Evolutionary conservation across 1,284 basidiomycete species (phyloP), one percentile per base, ranked within the genome.

Genomic region (Dichomitus squalens): DNA sequence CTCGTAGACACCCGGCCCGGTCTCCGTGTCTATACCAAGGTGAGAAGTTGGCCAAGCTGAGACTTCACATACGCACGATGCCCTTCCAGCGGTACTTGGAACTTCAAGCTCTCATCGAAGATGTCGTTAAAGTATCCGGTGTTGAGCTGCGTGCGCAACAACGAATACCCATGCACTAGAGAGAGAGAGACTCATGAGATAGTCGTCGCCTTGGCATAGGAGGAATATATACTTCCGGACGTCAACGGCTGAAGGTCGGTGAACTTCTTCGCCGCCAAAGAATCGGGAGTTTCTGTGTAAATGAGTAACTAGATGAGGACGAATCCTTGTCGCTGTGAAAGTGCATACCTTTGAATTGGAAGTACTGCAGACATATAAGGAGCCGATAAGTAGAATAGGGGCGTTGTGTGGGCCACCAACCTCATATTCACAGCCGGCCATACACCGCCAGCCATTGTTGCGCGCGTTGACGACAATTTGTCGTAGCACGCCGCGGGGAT

Each of bases 1-100:
- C 72, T 99, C 96, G 59, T 91, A 89, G 1, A 99, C 96, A 36
- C 90, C 90, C 4, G 94, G 93, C 1, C 95, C 96, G 0, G 96
- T 98, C 75, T 98, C 96, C 31, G 96, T 98, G 70, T 98, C 94
- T 95, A 60, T 12, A 25, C 6, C 5, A 16, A 2, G 9, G 20
- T 34, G 14, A 31, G 34, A 18, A 21, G 38, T 9, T 38, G 14
- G 20, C 25, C 3, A 57, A 44, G 31, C 20, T 20, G 46, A 25
- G 4, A 36, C 53, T 6, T 46, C 3, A 47, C 14, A 53, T 18
- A 78, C 90, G 66, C 71, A 95, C 94, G 95, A 68, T 98, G 95
- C 2, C 88, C 92, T 73, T 98, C 96, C n/a, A 98, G 81, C 5
- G 86, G 81, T 40, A 98, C 84, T 3, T 86, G 87, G 70, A 98